Evolutionary conservation across 1,139 yeast species (phyloP).

Genomic region (Suhomyces bokatorum): DNA sequence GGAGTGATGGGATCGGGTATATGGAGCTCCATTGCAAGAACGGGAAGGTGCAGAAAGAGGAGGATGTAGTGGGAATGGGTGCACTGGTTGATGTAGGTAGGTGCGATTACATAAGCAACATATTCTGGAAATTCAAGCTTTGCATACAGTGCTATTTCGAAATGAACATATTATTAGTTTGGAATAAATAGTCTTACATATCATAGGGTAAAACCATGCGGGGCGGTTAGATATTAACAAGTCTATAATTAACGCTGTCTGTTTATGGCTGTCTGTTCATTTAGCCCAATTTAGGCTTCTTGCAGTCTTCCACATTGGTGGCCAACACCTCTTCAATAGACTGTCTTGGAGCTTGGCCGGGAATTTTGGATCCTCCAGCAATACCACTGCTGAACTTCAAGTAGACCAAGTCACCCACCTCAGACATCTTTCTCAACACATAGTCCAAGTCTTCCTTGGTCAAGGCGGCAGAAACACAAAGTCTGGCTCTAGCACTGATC

Average conservation of each 20-base stretch:
- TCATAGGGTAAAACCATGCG: constrained; percentile 2
- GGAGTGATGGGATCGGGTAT: constrained; percentile 58
- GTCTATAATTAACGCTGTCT: constrained; percentile 2
- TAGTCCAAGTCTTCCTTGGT: constrained; percentile 92
- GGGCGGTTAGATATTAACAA: constrained; percentile 1
- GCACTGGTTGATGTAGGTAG: not conserved
- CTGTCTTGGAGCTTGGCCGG: constrained; percentile 73
- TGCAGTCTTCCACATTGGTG: constrained; percentile 73
- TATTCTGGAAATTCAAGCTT: not conserved
- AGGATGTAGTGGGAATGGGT: not conserved
- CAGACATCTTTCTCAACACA: constrained; percentile 68
- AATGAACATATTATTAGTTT: constrained; percentile 9
- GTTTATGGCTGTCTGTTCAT: constrained; percentile 1
- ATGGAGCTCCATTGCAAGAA: constrained; percentile 16
- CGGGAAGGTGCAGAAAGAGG: not conserved
- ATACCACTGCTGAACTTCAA: constrained; percentile 78
- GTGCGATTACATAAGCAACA: not conserved
- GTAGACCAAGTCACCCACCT: constrained; percentile 74
- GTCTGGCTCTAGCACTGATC: constrained; percentile 84
- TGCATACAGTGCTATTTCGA: not conserved
- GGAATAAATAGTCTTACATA: constrained; percentile 4
- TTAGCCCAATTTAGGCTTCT: constrained; percentile 25
- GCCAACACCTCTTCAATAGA: constrained; percentile 73
- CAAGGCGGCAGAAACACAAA: constrained; percentile 89
- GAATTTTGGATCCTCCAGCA: constrained; percentile 62